These are phyloP conservation scores for Penicillium tannophilum DNA, from an alignment of 495 filamentous ascomycete species.

Conservation along the genomic window DNA sequence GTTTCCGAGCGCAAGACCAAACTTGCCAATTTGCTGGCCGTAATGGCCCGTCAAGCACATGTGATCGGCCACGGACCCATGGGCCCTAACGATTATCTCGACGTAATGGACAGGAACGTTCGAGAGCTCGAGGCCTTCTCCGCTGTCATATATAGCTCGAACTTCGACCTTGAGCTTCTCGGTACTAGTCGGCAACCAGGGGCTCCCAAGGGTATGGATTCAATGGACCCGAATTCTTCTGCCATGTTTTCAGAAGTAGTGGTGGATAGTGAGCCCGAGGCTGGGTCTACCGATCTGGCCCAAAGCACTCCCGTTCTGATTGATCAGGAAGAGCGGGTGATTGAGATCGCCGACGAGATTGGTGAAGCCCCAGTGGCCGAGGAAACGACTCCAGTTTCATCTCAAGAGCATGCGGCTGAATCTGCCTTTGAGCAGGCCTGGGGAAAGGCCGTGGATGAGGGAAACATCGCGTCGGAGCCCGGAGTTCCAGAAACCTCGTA, in stretches of 20 bases:
- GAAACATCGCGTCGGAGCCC: conserved; percentile 11
- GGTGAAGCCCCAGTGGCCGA: not conserved
- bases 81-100: conserved; percentile 78
- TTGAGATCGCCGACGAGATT: conserved; percentile 1
- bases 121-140: conserved; percentile 91
- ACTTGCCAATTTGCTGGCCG: conserved; percentile 84
- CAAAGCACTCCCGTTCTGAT: conserved; percentile 17
- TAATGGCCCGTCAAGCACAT: conserved; percentile 86
- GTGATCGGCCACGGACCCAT: conserved; percentile 77
- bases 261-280: conserved; percentile 25
- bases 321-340: conserved; percentile 10
- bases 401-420: conserved; percentile 19
- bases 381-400: not conserved
- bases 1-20: conserved; percentile 61
- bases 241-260: conserved; percentile 29
- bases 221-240: conserved; percentile 22
- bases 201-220: conserved; percentile 12
- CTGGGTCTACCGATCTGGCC: conserved; percentile 4
- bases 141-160: conserved; percentile 90
- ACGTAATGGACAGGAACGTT: conserved; percentile 74
- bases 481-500: conserved; percentile 4
- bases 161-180: conserved; percentile 72
- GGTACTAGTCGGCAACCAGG: conserved; percentile 26
- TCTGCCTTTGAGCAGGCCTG: conserved; percentile 46
- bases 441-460: conserved; percentile 44